Evolutionary conservation across 345 rosid genomes (phyloP).

Genomic region (Litchi chinensis): DNA sequence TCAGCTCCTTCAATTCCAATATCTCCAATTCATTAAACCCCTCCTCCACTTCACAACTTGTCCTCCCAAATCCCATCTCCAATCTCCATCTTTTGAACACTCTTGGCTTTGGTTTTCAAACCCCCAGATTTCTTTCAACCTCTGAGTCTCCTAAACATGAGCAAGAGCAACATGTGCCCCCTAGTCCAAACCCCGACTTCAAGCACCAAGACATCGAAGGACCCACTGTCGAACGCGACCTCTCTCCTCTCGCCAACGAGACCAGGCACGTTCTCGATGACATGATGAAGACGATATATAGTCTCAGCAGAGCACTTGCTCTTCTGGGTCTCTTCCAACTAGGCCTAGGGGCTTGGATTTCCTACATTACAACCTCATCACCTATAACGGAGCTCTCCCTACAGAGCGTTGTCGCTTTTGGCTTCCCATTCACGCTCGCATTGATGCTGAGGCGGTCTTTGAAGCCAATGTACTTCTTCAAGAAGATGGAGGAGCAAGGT

Average conservation of each 20-base stretch:
- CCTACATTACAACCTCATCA: constrained; percentile 45
- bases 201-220: constrained; percentile 97
- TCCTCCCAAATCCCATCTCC: background rate
- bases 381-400: constrained; percentile 58
- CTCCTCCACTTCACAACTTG: background rate
- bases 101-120: constrained; percentile 23
- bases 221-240: constrained; percentile 85
- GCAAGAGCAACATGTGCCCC: constrained; percentile 28
- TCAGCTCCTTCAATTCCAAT: background rate
- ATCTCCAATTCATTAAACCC: background rate
- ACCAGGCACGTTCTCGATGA: constrained; percentile 66
- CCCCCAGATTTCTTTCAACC: constrained; percentile 49
- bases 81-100: background rate
- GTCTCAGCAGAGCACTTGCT: constrained; percentile 66
- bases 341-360: constrained; percentile 67
- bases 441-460: constrained; percentile 75
- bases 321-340: constrained; percentile 66
- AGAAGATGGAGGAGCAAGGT: constrained; percentile 87
- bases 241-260: constrained; percentile 76
- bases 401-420: constrained; percentile 71
- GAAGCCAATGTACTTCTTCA: constrained; percentile 85
- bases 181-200: constrained; percentile 59
- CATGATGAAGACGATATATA: constrained; percentile 76
- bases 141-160: constrained; percentile 33
- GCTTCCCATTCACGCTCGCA: constrained; percentile 80